Conservation (phyloP, 176 grass and related monocot genomes). For the Pharus latifolius region DNA sequence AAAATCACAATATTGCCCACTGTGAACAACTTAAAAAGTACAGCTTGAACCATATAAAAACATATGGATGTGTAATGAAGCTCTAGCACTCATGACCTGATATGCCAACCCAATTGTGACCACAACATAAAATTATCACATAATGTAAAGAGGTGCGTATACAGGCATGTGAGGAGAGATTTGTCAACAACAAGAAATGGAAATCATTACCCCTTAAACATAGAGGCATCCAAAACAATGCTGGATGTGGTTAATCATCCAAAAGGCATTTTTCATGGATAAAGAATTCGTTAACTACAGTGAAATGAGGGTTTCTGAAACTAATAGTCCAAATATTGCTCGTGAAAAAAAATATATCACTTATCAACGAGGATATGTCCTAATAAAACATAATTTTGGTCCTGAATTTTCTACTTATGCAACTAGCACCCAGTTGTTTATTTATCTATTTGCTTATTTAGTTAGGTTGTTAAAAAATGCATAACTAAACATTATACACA, state of each 20-base stretch:
- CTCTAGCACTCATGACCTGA: not conserved
- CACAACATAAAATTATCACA: not conserved
- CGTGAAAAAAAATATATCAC: too few species aligned
- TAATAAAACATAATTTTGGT: too few species aligned
- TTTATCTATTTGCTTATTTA: too few species aligned
- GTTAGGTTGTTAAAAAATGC: not conserved
- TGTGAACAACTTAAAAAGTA: too few species aligned
- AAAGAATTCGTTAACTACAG: too few species aligned
- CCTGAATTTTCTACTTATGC: too few species aligned
- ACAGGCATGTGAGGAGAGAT: not conserved
- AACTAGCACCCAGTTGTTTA: too few species aligned
- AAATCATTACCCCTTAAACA: not conserved
- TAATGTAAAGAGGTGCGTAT: not conserved
- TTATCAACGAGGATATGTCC: too few species aligned
- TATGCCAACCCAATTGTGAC: conserved; percentile 1
- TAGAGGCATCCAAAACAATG: conserved; percentile 6
- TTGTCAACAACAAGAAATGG: not conserved
- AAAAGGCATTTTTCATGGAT: not conserved
- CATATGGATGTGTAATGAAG: not conserved
- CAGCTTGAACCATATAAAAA: not conserved
- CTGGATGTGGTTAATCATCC: not conserved
- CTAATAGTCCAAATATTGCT: too few species aligned
- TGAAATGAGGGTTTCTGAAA: too few species aligned
- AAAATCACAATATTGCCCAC: too few species aligned
- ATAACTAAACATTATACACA: not conserved